A percentile compares a stretch with the other conserved stretches of the same genome.
Evolutionary conservation across 441 rosid genomes (phyloP).

Genomic region (Croton laevigatus): DNA sequence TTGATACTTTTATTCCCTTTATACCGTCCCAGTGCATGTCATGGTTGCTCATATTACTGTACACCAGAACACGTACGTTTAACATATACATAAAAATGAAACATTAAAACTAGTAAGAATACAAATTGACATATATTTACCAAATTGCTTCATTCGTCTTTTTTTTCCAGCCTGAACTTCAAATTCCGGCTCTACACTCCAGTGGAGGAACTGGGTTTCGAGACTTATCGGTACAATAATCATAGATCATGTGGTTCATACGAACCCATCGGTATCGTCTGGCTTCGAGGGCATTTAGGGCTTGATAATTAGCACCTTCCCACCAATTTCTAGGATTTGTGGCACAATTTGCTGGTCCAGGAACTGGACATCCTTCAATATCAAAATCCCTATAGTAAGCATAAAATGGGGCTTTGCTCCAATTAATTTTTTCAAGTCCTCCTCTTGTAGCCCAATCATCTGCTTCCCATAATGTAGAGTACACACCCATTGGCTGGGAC

Average conservation of each 20-base stretch:
- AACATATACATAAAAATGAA: not conserved
- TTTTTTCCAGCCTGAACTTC: not conserved
- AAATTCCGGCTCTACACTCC: conserved; percentile 48
- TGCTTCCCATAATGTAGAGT: conserved; percentile 91
- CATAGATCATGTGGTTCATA: conserved; percentile 76
- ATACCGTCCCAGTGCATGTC: not conserved
- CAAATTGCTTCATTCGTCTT: not conserved
- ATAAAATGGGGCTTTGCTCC: conserved; percentile 78
- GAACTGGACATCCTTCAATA: conserved; percentile 80
- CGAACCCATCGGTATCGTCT: conserved; percentile 81
- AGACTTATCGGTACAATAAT: conserved; percentile 63
- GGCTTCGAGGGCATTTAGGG: conserved; percentile 56
- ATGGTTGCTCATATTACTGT: not conserved
- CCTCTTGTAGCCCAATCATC: conserved; percentile 98
- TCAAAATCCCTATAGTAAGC: conserved; percentile 81
- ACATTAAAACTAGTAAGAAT: not conserved
- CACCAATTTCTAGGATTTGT: conserved; percentile 81
- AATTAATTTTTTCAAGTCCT: conserved; percentile 82
- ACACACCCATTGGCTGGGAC: conserved; percentile 80
- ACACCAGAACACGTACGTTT: not conserved
- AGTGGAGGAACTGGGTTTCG: conserved; percentile 57
- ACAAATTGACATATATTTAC: not conserved
- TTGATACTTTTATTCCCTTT: not conserved
- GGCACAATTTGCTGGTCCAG: conserved; percentile 78
- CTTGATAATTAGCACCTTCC: conserved; percentile 73